Percentiles rank a stretch among this genome's conserved stretches.
These are phyloP conservation scores for Lentinula sp. DNA, from an alignment of 768 basidiomycete species.

Conservation along the genomic window DNA sequence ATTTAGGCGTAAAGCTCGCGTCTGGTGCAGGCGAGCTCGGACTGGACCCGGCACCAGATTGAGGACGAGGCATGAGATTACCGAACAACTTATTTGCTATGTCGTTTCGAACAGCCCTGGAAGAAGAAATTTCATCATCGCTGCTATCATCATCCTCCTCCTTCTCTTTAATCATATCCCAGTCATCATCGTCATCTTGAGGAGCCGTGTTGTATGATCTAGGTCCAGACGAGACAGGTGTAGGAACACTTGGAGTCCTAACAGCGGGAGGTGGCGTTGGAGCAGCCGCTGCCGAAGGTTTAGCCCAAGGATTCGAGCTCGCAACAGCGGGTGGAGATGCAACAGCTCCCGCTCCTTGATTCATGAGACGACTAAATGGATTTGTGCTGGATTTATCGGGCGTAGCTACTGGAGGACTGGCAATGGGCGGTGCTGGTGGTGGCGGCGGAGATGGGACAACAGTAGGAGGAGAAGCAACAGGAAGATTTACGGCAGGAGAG, in stretches of 20 bases:
- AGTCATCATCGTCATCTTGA: conserved; percentile 58
- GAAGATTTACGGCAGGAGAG: conserved; percentile 10
- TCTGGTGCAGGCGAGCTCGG: conserved; percentile 13
- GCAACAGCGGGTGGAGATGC: conserved; percentile 27
- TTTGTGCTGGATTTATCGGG: conserved; percentile 60
- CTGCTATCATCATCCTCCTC: conserved; percentile 62
- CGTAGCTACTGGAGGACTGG: conserved; percentile 20
- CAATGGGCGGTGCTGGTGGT: conserved; percentile 28
- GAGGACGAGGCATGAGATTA: conserved; percentile 55
- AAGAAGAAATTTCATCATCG: conserved; percentile 73
- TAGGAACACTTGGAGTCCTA: conserved; percentile 35
- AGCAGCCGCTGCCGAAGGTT: conserved; percentile 26
- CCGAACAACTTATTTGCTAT: conserved; percentile 82
- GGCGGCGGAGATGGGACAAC: conserved; percentile 21
- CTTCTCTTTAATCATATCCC: conserved; percentile 79
- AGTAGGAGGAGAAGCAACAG: conserved; percentile 18
- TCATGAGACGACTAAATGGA: conserved; percentile 71
- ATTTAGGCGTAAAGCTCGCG: conserved; percentile 30
- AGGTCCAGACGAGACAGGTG: conserved; percentile 33
- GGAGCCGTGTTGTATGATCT: conserved; percentile 56
- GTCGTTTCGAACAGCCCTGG: conserved; percentile 55
- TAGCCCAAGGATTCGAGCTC: conserved; percentile 69
- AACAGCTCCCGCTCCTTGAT: conserved; percentile 33
- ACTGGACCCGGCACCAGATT: conserved; percentile 36
- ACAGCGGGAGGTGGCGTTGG: conserved; percentile 23